phyloP scores from a whole-genome alignment of 1,284 basidiomycete species.

The Rhodotorula sp. region DNA sequence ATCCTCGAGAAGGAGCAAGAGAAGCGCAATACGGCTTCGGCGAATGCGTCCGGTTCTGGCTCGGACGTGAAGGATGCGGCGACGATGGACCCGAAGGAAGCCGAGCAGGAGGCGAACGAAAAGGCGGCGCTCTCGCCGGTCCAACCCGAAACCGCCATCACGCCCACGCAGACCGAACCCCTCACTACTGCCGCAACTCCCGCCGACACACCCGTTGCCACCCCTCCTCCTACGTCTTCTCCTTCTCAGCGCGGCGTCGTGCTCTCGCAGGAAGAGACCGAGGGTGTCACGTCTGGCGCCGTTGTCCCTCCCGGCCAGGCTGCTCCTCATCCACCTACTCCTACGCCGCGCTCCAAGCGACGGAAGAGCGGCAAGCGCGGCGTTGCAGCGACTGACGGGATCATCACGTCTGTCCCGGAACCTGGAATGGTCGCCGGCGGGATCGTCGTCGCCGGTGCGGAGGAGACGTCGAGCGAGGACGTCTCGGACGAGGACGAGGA shows the following conservation, averaged over 20 bases:
- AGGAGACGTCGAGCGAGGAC: slow-evolving; percentile 41
- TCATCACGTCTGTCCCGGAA: slow-evolving; percentile 40
- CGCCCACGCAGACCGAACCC: slow-evolving; percentile 7
- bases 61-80: not conserved
- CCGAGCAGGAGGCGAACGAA: slow-evolving; percentile 1
- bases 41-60: not conserved
- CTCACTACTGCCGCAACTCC: not conserved
- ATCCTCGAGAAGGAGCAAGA: slow-evolving; percentile 8
- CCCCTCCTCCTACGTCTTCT: slow-evolving; percentile 14
- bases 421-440: slow-evolving; percentile 32
- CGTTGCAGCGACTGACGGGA: slow-evolving; percentile 34
- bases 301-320: slow-evolving; percentile 70
- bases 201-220: slow-evolving; percentile 5
- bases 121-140: not conserved
- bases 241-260: slow-evolving; percentile 43
- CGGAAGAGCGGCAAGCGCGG: slow-evolving; percentile 48
- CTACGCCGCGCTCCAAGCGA: slow-evolving; percentile 46
- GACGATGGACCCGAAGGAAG: not conserved
- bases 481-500: slow-evolving; percentile 56
- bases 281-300: slow-evolving; percentile 64
- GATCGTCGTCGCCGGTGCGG: slow-evolving; percentile 1
- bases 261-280: slow-evolving; percentile 58
- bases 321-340: slow-evolving; percentile 1
- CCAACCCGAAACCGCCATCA: slow-evolving; percentile 12
- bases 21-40: not conserved